Conservation (phyloP, 2,329 filamentous ascomycete species). For the Fusarium sp. region DNA sequence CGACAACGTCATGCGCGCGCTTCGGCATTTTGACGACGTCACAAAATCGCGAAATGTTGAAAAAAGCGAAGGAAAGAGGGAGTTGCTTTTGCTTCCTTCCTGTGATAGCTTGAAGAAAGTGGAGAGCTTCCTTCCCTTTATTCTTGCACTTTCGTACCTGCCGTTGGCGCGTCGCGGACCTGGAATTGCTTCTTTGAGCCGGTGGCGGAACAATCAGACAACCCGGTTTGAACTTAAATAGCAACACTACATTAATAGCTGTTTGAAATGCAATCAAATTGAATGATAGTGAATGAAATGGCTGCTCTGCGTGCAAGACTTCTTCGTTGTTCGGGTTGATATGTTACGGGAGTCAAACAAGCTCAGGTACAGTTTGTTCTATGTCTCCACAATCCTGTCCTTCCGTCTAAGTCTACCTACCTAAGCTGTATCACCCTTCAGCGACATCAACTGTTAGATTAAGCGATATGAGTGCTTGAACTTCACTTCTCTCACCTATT, state of each 20-base stretch:
- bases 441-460: background rate
- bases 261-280: background rate
- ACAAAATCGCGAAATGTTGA: background rate
- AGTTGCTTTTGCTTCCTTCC: background rate
- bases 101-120: background rate
- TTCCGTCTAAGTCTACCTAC: no score
- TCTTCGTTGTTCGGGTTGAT: background rate
- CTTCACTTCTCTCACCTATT: background rate
- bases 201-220: conserved; percentile 18
- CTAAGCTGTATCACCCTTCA: background rate
- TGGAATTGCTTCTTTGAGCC: conserved; percentile 36
- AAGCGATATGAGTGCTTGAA: background rate
- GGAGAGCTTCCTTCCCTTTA: background rate
- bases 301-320: background rate
- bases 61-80: background rate
- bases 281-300: background rate
- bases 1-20: conserved; percentile 53
- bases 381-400: background rate
- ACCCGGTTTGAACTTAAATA: background rate
- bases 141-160: background rate
- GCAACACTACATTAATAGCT: background rate
- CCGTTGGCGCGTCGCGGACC: conserved; percentile 7
- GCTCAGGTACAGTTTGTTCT: background rate
- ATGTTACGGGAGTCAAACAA: background rate
- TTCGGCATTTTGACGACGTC: conserved; percentile 47